A percentile compares a stretch with the other conserved stretches of the same genome.
These are phyloP conservation scores for Nemania diffusa DNA, from an alignment of 2,329 filamentous ascomycete genomes.

Conservation along the genomic window DNA sequence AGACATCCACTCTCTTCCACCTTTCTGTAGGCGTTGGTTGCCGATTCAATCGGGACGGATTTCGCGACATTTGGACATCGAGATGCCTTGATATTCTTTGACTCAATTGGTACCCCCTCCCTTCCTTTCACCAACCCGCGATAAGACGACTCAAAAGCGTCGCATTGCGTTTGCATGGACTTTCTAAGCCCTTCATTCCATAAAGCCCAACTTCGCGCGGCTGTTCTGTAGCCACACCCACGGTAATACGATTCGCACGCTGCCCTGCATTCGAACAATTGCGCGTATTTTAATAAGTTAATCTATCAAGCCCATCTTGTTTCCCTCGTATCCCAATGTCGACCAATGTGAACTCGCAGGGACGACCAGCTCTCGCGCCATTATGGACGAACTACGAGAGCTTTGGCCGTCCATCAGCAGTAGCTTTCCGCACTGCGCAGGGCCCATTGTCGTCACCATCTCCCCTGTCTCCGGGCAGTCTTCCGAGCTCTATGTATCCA, in stretches of 20 bases:
- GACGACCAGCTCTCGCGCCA: slow-evolving; percentile 51
- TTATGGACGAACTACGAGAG: slow-evolving; percentile 50
- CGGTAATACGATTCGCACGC: slow-evolving; percentile 1
- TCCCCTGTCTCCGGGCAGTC: slow-evolving; percentile 46
- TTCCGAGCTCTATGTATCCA: slow-evolving; percentile 51
- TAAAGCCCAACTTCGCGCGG: neutral
- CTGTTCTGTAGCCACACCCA: neutral
- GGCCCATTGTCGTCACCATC: slow-evolving; percentile 47
- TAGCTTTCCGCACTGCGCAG: slow-evolving; percentile 41
- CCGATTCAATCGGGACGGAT: slow-evolving; percentile 19
- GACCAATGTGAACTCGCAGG: slow-evolving; percentile 48
- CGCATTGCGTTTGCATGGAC: slow-evolving; percentile 33
- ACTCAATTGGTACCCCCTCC: slow-evolving; percentile 20
- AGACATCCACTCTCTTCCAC: slow-evolving; percentile 23
- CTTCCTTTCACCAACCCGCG: slow-evolving; percentile 31
- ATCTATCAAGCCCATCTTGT: neutral
- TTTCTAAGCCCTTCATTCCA: slow-evolving; percentile 34
- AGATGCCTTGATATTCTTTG: slow-evolving; percentile 38
- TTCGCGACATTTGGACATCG: slow-evolving; percentile 16
- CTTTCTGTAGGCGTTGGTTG: slow-evolving; percentile 5
- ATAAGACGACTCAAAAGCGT: slow-evolving; percentile 30
- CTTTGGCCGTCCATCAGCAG: slow-evolving; percentile 40
- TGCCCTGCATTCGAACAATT: neutral
- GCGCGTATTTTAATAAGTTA: neutral
- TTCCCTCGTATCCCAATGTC: slow-evolving; percentile 32